Evolutionary conservation across 1,284 basidiomycete species (phyloP).

Genomic region (Papiliotrema terrestris): DNA sequence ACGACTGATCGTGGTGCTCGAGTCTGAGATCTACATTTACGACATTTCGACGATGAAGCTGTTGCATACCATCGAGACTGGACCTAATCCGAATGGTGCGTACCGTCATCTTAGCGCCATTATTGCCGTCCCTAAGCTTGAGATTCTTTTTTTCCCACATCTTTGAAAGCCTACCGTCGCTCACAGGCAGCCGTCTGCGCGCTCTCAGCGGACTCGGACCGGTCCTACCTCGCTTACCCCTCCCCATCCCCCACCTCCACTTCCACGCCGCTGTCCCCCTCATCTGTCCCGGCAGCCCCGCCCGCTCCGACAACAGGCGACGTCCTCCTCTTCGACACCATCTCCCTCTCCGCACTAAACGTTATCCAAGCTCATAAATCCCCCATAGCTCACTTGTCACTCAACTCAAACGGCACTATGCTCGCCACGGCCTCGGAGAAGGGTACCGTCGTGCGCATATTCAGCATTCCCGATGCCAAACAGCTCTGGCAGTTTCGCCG

Average conservation of each 20-base stretch:
- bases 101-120: not conserved
- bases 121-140: too few species aligned
- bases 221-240: constrained; percentile 92
- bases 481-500: constrained; percentile 92
- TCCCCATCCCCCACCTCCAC: constrained; percentile 84
- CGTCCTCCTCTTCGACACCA: constrained; percentile 88
- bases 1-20: constrained; percentile 90
- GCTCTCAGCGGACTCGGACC: constrained; percentile 91
- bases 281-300: constrained; percentile 47
- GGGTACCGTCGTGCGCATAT: constrained; percentile 95
- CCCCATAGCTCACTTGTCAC: constrained; percentile 79
- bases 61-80: constrained; percentile 95
- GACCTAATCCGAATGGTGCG: constrained; percentile 86
- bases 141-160: too few species aligned
- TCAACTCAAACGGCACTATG: constrained; percentile 84
- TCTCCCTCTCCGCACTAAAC: constrained; percentile 84
- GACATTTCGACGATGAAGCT: constrained; percentile 99
- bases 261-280: constrained; percentile 52
- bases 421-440: constrained; percentile 94
- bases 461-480: constrained; percentile 84
- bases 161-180: not conserved
- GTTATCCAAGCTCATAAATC: constrained; percentile 97
- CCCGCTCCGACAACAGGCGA: constrained; percentile 66
- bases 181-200: constrained; percentile 75
- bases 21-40: constrained; percentile 96